Evolutionary conservation across 1,284 basidiomycete species (phyloP).

Genomic region (Wolfiporia cocos): DNA sequence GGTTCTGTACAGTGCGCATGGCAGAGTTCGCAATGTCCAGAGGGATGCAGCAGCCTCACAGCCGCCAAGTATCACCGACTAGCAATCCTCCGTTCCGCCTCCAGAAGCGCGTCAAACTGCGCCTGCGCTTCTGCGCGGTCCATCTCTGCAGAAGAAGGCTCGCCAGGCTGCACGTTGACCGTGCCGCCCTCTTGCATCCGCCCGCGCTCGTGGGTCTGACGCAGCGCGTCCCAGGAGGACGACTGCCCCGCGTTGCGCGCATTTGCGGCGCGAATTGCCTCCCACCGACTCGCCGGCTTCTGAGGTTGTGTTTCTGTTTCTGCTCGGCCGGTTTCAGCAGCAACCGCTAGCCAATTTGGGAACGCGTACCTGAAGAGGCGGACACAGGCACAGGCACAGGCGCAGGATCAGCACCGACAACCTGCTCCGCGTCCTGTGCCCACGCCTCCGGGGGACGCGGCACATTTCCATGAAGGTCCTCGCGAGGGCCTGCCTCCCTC

Average conservation of each 20-base stretch:
- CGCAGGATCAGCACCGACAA: background rate
- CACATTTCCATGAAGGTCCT: conserved; percentile 7
- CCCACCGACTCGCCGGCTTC: conserved; percentile 41
- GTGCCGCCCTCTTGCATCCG: conserved; percentile 13
- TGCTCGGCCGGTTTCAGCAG: no score
- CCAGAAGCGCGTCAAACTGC: conserved; percentile 51
- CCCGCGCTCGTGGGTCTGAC: conserved; percentile 50
- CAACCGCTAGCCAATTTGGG: no score
- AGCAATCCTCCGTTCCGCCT: conserved; percentile 42
- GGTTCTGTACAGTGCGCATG: no score
- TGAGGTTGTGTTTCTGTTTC: background rate
- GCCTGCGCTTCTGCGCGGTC: conserved; percentile 44
- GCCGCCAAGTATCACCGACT: conserved; percentile 14
- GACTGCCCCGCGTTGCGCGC: conserved; percentile 31
- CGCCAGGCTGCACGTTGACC: conserved; percentile 6
- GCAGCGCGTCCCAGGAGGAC: conserved; percentile 62
- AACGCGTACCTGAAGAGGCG: no score
- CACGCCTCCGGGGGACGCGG: conserved; percentile 1
- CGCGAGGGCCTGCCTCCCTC: conserved; percentile 1
- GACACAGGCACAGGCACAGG: no score
- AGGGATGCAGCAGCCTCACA: background rate
- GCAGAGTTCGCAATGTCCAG: no score
- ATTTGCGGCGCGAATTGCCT: conserved; percentile 56
- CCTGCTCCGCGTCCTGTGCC: conserved; percentile 4
- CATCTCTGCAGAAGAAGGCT: conserved; percentile 19